A percentile compares a stretch with the other conserved stretches of the same genome.
These are phyloP conservation scores for Talaromyces sp. DNA, from an alignment of 2,329 filamentous ascomycete genomes.

Conservation along the genomic window DNA sequence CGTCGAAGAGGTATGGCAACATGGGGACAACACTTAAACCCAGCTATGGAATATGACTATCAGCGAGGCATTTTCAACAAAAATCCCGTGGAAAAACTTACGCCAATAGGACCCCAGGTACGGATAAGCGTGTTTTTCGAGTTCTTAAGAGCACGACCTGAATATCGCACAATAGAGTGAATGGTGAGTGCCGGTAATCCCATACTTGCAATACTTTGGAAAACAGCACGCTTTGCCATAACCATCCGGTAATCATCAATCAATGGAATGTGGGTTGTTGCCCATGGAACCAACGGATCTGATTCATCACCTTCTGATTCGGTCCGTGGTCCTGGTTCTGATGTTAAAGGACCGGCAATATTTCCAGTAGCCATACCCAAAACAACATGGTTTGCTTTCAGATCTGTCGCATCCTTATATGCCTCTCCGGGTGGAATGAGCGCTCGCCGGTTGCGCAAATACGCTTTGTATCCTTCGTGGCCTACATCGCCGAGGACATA, in stretches of 20 bases:
- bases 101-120: slow-evolving; percentile 86
- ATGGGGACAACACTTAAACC: slow-evolving; percentile 72
- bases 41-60: slow-evolving; percentile 43
- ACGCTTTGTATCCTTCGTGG: slow-evolving; percentile 93
- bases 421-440: slow-evolving; percentile 61
- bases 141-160: slow-evolving; percentile 77
- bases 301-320: slow-evolving; percentile 7
- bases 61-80: not conserved
- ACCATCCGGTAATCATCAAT: slow-evolving; percentile 88
- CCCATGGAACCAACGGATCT: slow-evolving; percentile 31
- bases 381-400: slow-evolving; percentile 27
- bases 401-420: slow-evolving; percentile 36
- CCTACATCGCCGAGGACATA: slow-evolving; percentile 87
- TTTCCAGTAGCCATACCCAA: slow-evolving; percentile 35
- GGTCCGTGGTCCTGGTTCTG: not conserved
- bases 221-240: slow-evolving; percentile 84
- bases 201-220: slow-evolving; percentile 90
- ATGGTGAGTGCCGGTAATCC: slow-evolving; percentile 90
- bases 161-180: slow-evolving; percentile 86
- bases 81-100: slow-evolving; percentile 49
- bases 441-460: slow-evolving; percentile 74
- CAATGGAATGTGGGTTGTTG: slow-evolving; percentile 55
- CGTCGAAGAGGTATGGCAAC: slow-evolving; percentile 77
- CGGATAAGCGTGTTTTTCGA: slow-evolving; percentile 68
- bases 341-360: slow-evolving; percentile 19